These are phyloP conservation scores for Solanum chacoense DNA, from an alignment of 305 asterid species.

Conservation along the genomic window DNA sequence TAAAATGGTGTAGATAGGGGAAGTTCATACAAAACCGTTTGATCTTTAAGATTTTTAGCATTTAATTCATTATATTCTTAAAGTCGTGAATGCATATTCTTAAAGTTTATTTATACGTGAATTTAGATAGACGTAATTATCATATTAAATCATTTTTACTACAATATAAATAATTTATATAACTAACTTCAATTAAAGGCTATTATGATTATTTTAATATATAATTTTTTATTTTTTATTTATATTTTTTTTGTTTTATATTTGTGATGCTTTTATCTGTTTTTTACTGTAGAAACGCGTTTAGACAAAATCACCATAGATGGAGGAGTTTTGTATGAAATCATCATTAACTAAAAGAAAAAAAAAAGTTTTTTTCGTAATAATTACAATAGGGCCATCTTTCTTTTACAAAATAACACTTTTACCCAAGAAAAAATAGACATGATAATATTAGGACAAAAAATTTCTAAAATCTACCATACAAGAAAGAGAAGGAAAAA, in stretches of 20 bases:
- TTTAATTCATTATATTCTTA: neutral
- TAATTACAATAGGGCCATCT: neutral
- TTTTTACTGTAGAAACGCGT: neutral
- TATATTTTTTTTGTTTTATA: neutral
- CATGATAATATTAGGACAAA: neutral
- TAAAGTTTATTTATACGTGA: neutral
- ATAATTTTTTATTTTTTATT: neutral
- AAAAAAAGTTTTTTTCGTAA: neutral
- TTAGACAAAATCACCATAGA: neutral
- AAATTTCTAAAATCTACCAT: neutral
- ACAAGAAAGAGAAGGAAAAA: neutral
- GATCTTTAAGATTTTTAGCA: neutral
- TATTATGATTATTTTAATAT: too few species aligned
- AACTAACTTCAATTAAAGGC: neutral
- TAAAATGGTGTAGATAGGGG: neutral
- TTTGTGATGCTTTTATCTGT: neutral
- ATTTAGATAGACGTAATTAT: neutral
- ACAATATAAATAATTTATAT: too few species aligned
- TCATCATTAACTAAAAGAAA: neutral
- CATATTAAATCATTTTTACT: too few species aligned
- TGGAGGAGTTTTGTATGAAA: neutral
- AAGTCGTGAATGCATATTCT: neutral
- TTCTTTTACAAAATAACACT: neutral
- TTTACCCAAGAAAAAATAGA: neutral
- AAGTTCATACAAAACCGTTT: neutral